phyloP scores from a whole-genome alignment of 257 asterid species.

The Fraxinus anomala region DNA sequence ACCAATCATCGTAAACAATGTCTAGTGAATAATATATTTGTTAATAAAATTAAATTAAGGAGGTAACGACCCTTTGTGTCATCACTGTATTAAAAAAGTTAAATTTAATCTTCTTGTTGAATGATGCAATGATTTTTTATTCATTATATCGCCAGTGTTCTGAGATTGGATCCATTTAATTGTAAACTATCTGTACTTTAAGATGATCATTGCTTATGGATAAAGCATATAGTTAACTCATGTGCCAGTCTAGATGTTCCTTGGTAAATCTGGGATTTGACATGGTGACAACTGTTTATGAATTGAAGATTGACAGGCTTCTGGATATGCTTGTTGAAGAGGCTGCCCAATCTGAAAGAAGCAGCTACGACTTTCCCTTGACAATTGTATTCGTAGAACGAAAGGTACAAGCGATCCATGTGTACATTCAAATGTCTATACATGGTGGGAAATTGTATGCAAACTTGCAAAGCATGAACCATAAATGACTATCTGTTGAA shows the following conservation, averaged over 20 bases:
- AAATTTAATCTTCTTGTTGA: not conserved
- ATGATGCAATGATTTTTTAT: not conserved
- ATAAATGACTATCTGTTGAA: not conserved
- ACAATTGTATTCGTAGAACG: conserved; percentile 93
- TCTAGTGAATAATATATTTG: not conserved
- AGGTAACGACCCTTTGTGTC: not conserved
- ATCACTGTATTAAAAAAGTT: too few species aligned
- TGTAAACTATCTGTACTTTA: not conserved
- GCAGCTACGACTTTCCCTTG: conserved; percentile 71
- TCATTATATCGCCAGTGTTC: not conserved
- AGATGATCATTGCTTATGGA: conserved; percentile 16
- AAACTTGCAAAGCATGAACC: not conserved
- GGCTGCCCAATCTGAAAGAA: conserved; percentile 67
- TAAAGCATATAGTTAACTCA: conserved; percentile 12
- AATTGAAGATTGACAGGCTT: conserved; percentile 75
- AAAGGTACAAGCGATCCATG: conserved; percentile 51
- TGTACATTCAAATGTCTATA: conserved; percentile 4
- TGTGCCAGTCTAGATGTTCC: conserved; percentile 12
- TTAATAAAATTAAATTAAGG: not conserved
- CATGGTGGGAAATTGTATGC: not conserved
- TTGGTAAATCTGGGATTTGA: conserved; percentile 8
- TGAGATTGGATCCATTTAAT: conserved; percentile 2
- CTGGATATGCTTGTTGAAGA: conserved; percentile 80
- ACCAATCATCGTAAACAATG: not conserved
- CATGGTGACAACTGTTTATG: conserved; percentile 27